These are phyloP conservation scores for Diplogelasinospora grovesii DNA, from an alignment of 495 filamentous ascomycete genomes.

Conservation along the genomic window DNA sequence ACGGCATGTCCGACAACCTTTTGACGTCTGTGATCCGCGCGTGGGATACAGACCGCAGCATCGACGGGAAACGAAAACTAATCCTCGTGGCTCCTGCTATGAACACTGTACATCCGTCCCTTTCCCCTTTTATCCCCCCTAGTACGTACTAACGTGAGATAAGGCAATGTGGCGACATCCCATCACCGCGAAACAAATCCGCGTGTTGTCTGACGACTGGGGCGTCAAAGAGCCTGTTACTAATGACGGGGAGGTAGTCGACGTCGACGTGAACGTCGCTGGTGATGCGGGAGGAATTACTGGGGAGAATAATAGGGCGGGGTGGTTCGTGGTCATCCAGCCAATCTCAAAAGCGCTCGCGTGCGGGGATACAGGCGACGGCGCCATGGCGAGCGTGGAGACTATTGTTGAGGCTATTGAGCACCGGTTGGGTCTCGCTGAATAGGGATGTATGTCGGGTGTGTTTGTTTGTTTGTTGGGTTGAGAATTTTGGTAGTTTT, in stretches of 20 bases:
- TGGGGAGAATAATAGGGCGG: slow-evolving; percentile 19
- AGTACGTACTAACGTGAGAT: neutral
- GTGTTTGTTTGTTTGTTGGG: no score
- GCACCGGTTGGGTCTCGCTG: slow-evolving; percentile 28
- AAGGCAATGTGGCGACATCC: slow-evolving; percentile 81
- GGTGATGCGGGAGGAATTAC: no score
- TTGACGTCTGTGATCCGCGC: slow-evolving; percentile 70
- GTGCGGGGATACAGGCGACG: slow-evolving; percentile 39
- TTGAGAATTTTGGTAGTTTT: no score
- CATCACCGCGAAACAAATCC: slow-evolving; percentile 63
- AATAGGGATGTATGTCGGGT: no score
- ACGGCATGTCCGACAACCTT: slow-evolving; percentile 28
- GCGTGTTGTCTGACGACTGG: slow-evolving; percentile 68
- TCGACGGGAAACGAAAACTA: slow-evolving; percentile 48
- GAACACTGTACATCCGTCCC: slow-evolving; percentile 21
- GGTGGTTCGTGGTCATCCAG: slow-evolving; percentile 69
- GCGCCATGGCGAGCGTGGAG: slow-evolving; percentile 77
- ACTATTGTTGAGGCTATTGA: slow-evolving; percentile 62
- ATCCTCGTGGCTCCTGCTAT: slow-evolving; percentile 53
- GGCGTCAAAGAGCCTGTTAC: slow-evolving; percentile 46
- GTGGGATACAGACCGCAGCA: slow-evolving; percentile 69
- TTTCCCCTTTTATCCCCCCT: neutral
- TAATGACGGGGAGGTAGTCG: slow-evolving; percentile 43
- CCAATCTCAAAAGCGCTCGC: slow-evolving; percentile 26
- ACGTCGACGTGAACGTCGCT: no score